These are phyloP conservation scores for Geotrichum cucujoidarum DNA, from an alignment of 1,139 yeast species.

Conservation along the genomic window DNA sequence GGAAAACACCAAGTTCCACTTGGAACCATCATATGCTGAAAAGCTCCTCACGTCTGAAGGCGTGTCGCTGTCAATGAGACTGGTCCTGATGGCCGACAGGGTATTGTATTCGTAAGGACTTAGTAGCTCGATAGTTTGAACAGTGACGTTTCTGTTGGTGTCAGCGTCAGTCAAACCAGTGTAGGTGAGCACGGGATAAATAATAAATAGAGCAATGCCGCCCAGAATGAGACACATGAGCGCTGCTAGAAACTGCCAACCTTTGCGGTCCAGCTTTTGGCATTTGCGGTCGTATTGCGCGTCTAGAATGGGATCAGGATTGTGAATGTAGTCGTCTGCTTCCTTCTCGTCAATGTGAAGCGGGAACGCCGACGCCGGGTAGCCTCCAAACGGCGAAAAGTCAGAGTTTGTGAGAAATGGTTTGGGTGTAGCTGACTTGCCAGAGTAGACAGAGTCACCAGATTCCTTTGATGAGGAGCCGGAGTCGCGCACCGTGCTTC, in stretches of 20 bases:
- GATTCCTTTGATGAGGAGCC: too few relatives aligned
- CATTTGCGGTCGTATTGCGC: constrained; percentile 64
- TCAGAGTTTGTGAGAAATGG: constrained; percentile 39
- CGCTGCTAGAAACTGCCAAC: constrained; percentile 44
- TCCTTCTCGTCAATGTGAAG: constrained; percentile 83
- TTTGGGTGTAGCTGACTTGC: constrained; percentile 17
- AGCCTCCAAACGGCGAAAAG: constrained; percentile 86
- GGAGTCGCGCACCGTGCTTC: constrained; percentile 24
- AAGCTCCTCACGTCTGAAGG: constrained; percentile 51
- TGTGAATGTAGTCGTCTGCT: constrained; percentile 85
- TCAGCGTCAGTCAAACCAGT: constrained; percentile 50
- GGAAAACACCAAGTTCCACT: constrained; percentile 68
- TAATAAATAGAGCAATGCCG: constrained; percentile 58
- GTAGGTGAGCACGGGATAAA: constrained; percentile 70
- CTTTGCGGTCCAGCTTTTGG: constrained; percentile 47
- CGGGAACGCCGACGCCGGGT: constrained; percentile 85
- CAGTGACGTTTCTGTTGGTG: constrained; percentile 15
- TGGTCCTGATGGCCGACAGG: constrained; percentile 56
- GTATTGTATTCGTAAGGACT: constrained; percentile 56
- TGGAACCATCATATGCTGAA: constrained; percentile 50
- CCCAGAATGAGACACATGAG: constrained; percentile 53
- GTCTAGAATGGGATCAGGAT: constrained; percentile 87
- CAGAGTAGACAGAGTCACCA: constrained; percentile 28
- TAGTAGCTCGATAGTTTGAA: constrained; percentile 39
- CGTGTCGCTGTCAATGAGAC: constrained; percentile 72